Percentiles rank a stretch among this genome's conserved stretches.
Evolutionary conservation across 2,329 filamentous ascomycete genomes (phyloP).

Genomic region (Westerdykella ornata): DNA sequence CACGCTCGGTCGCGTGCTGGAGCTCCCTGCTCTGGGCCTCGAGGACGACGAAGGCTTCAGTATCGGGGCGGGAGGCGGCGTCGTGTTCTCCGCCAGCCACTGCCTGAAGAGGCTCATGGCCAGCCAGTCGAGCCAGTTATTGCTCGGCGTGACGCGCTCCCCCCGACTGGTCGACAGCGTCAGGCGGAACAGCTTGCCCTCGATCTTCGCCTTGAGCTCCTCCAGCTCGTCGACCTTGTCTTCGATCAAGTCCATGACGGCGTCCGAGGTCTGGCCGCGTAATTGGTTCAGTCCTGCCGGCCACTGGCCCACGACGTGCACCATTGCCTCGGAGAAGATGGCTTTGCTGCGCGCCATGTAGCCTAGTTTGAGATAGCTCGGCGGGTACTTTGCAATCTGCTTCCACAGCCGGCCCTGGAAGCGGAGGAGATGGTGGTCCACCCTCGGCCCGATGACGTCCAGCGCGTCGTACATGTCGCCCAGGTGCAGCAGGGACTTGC

Average conservation of each 20-base stretch:
- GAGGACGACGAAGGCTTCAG: slow-evolving; percentile 31
- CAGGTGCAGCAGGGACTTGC: slow-evolving; percentile 78
- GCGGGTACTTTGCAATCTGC: slow-evolving; percentile 93
- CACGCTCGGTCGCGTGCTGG: slow-evolving; percentile 10
- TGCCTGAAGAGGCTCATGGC: slow-evolving; percentile 81
- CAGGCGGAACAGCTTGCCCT: slow-evolving; percentile 74
- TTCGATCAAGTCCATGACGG: slow-evolving; percentile 82
- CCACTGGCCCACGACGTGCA: slow-evolving; percentile 94
- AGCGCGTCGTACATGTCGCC: slow-evolving; percentile 95
- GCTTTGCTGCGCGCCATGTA: slow-evolving; percentile 78
- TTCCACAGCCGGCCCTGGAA: slow-evolving; percentile 90
- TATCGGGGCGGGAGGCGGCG: slow-evolving; percentile 56
- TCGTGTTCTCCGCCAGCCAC: slow-evolving; percentile 87
- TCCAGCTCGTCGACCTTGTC: slow-evolving; percentile 91
- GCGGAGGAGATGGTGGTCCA: slow-evolving; percentile 88
- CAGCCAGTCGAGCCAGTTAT: slow-evolving; percentile 83
- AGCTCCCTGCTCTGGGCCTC: slow-evolving; percentile 29
- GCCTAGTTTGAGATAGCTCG: slow-evolving; percentile 82
- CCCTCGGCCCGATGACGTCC: slow-evolving; percentile 75
- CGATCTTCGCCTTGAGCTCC: slow-evolving; percentile 71
- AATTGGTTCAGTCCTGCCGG: slow-evolving; percentile 72
- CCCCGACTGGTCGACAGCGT: slow-evolving; percentile 71
- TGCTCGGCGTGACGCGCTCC: slow-evolving; percentile 73
- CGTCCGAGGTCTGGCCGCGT: slow-evolving; percentile 60
- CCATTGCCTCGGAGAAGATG: slow-evolving; percentile 69